Evolutionary conservation across 441 rosid genomes (phyloP), one percentile per base, ranked within the genome.

Genomic region (Croton setiger): DNA sequence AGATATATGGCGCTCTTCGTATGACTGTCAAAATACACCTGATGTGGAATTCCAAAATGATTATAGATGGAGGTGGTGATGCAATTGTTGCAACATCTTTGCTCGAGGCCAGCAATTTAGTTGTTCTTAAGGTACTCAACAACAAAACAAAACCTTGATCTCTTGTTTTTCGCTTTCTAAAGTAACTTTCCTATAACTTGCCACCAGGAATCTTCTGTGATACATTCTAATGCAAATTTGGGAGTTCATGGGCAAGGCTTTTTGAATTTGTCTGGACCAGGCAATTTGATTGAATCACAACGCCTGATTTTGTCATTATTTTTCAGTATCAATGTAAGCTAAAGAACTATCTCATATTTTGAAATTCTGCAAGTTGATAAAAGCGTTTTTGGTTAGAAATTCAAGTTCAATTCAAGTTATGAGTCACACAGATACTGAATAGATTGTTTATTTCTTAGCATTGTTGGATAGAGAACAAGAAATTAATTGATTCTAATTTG

Each of bases 221-320:
- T 93, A 83, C 96, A 77, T 78, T 90, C 98, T 66, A 91, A 89
- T 83, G 97, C 96, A 69, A 87, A 93, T 80, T 83, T 93, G 68
- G 98, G 96, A 80, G 92, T 93, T 75, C 92, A 88, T 71, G 97
- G 98, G 20, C 98, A 93, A 75, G 97, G 97, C 63, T 87, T 71
- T 67, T 66, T 93, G 65, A 88, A 87, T 80, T 86, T 93, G 67
- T 83, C 97, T 43, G 98, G 98, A 74, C 77, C 81, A 35, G 98
- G 98, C 27, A 85, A 93, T 79, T 68, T 77, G 66, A 91, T 93
- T 74, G 97, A 93, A 74, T 89, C 98, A 23, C 94, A 87, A 58
- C 97, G 92, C 52, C 79, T 93, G 71, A 85, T 86, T 69, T 78
- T 93, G 72, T 89, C 98, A 63, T 77, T 93, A 54, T 93, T 93